Base-by-base conservation (phyloP, 352 stramenopile species). In the Phytophthora niederhauseri region DNA sequence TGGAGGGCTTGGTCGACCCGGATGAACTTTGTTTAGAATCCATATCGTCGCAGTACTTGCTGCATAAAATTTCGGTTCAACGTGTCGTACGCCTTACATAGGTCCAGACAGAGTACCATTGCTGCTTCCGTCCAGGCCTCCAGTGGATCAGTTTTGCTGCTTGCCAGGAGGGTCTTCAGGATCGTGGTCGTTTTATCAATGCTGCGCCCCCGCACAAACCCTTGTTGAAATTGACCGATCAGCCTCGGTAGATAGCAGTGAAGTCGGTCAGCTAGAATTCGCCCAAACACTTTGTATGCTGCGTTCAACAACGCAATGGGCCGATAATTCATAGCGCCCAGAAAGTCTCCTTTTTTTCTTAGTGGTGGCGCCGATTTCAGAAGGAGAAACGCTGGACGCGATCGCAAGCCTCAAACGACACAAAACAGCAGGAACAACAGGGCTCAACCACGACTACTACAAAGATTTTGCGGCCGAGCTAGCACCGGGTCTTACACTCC, bases 401-500 rank as follows among this genome's bases (percentile, higher is more conserved):
- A 38, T 38, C 31, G 31, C 31, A 4, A 38, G 31, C 31, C 31
- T 38, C 46, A 30, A 53, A 30, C 46, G 46, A 22, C 19, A 53
- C 46, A 53, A 53, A 26, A 26, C 20, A 17, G 46, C 17, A 24
- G 46, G 20, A 14, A 24, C 46, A 53, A 34, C 46, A 53, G 46
- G 46, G 46, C 46, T 53, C 46, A 53, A 53, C 24, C 46, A 53
- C 46, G 46, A 53, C 46, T 53, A 14, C 46, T 53, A 30, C 46
- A 53, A 53, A 15, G 19, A 53, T 26, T 53, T 53, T 26, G 19
- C 46, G 14, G 46, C 46, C 8, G 46, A 53, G 24, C 46, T 53
- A 14, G 19, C 20, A 22, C 46, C 46, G 24, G 24, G 46, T 28
- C 19, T 53, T 6, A 53, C 46, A 24, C 17, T 26, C 14, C 17